Percentiles rank a stretch among this genome's conserved stretches.
These are phyloP conservation scores for Fusarium veterinarium DNA, from an alignment of 2,329 filamentous ascomycete species.

Conservation along the genomic window DNA sequence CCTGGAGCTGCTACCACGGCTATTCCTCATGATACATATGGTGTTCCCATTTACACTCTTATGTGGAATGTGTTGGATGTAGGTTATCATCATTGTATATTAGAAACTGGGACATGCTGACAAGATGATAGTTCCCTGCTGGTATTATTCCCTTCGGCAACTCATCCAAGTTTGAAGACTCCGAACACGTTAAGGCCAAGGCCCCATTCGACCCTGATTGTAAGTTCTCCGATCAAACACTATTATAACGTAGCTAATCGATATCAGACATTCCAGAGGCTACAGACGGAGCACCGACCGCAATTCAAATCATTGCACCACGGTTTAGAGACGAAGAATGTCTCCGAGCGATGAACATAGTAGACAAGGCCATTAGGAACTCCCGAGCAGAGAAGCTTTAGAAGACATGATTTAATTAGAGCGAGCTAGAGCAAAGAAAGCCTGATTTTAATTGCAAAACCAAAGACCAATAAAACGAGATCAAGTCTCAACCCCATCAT, in stretches of 20 bases:
- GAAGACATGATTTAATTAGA: not conserved
- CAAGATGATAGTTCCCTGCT: constrained; percentile 22
- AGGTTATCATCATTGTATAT: fast-evolving
- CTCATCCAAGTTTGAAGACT: constrained; percentile 29
- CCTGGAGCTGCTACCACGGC: constrained; percentile 31
- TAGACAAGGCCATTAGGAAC: constrained; percentile 15
- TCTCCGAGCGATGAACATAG: constrained; percentile 33
- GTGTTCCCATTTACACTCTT: constrained; percentile 34
- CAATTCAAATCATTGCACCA: constrained; percentile 35
- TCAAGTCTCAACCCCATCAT: not conserved
- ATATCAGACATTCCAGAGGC: constrained; percentile 26
- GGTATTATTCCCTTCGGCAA: constrained; percentile 37
- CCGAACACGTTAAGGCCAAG: constrained; percentile 8
- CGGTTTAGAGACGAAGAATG: constrained; percentile 41
- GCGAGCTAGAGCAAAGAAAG: fast-evolving
- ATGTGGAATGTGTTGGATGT: constrained; percentile 44
- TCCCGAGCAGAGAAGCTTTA: not conserved
- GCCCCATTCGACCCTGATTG: constrained; percentile 39
- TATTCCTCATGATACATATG: constrained; percentile 39
- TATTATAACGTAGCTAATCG: too few relatives aligned
- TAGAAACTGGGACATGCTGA: not conserved
- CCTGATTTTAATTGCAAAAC: not conserved
- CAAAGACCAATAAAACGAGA: not conserved
- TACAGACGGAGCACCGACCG: constrained; percentile 27
- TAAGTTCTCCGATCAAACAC: not conserved